Evolutionary conservation across 208 protist species (phyloP).

Genomic region (Acanthamoeba royreba): DNA sequence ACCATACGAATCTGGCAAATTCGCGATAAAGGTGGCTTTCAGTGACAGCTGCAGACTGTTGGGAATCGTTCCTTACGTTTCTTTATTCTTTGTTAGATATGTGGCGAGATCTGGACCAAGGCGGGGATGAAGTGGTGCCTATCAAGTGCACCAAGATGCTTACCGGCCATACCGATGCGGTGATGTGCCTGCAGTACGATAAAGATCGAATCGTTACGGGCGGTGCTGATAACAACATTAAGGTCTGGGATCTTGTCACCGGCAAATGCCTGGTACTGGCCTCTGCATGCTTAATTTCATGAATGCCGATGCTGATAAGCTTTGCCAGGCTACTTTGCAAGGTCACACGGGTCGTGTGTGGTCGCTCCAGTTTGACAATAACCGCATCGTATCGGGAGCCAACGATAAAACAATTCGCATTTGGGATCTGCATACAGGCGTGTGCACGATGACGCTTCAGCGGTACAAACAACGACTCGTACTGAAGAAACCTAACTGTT

Average conservation of each 20-base stretch:
- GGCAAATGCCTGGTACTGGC: not conserved
- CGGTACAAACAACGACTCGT: no score
- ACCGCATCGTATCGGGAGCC: not conserved
- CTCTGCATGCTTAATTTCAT: not conserved
- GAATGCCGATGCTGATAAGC: no score
- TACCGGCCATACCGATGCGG: not conserved
- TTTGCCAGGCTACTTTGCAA: not conserved
- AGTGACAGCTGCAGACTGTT: no score
- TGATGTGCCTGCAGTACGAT: not conserved
- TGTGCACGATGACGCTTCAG: not conserved
- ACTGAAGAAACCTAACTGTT: no score
- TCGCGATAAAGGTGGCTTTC: not conserved
- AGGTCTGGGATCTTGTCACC: not conserved
- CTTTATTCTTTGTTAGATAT: no score
- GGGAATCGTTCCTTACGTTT: no score
- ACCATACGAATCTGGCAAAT: not conserved
- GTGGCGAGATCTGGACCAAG: no score
- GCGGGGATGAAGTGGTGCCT: no score
- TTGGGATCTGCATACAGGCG: not conserved
- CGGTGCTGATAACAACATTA: not conserved
- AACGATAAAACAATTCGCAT: not conserved
- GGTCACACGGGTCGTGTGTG: not conserved
- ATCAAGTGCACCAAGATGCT: not conserved
- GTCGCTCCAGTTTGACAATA: not conserved
- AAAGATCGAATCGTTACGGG: not conserved